phyloP scores from a whole-genome alignment of 768 basidiomycete species.

The Kwoniella dejecticola region DNA sequence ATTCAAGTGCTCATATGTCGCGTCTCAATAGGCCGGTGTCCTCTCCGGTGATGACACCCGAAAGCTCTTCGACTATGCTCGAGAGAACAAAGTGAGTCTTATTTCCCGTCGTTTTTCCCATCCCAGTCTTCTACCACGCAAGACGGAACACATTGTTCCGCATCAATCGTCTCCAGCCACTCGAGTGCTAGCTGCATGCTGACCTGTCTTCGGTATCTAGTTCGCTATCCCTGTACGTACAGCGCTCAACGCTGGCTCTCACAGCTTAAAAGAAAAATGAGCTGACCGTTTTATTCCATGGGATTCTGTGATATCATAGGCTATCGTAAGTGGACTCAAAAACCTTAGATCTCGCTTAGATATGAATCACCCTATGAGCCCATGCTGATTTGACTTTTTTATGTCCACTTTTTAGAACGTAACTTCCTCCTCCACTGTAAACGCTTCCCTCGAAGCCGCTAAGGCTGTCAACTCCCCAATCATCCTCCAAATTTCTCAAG shows the following conservation, averaged over 20 bases:
- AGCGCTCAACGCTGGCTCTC: neutral
- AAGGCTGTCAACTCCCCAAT: slow-evolving; percentile 96
- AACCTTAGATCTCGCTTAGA: neutral
- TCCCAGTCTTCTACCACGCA: too few relatives aligned
- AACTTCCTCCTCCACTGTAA: slow-evolving; percentile 92
- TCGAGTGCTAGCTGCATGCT: neutral
- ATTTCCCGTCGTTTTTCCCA: too few relatives aligned
- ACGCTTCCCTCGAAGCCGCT: slow-evolving; percentile 93
- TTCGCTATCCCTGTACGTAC: slow-evolving; percentile 59
- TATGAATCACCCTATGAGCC: neutral
- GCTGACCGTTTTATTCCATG: slow-evolving; percentile 1
- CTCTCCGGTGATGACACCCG: slow-evolving; percentile 92
- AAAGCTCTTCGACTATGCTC: slow-evolving; percentile 93
- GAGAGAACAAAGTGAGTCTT: slow-evolving; percentile 71
- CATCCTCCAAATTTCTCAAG: slow-evolving; percentile 96
- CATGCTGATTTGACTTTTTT: neutral
- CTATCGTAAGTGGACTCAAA: slow-evolving; percentile 56
- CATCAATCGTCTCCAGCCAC: too few relatives aligned
- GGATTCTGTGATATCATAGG: slow-evolving; percentile 32
- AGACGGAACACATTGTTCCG: too few relatives aligned
- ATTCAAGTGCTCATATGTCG: neutral
- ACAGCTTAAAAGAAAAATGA: slow-evolving; percentile 2
- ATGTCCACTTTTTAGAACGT: slow-evolving; percentile 62
- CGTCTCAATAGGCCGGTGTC: slow-evolving; percentile 74
- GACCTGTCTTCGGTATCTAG: slow-evolving; percentile 33